Conservation (phyloP, 1,284 basidiomycete genomes). For the Ceraceosorus guamensis region DNA sequence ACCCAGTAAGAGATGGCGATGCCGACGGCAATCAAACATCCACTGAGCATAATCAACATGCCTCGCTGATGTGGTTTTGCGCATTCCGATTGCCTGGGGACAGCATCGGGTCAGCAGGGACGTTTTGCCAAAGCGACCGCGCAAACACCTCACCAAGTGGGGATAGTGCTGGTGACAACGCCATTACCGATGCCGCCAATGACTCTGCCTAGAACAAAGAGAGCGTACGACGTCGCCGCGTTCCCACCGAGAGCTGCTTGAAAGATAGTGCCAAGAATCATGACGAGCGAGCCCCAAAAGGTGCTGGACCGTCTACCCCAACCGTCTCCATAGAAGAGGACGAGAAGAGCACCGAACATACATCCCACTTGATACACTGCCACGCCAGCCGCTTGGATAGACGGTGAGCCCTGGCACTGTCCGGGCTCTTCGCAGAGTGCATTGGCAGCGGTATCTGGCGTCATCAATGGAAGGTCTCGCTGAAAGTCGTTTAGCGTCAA, state of each 20-base stretch:
- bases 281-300: not conserved
- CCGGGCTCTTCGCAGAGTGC: not conserved
- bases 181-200: slow-evolving; percentile 8
- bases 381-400: slow-evolving; percentile 6
- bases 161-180: slow-evolving; percentile 2
- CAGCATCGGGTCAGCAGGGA: too few relatives aligned
- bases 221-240: slow-evolving; percentile 1
- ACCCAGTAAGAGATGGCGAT: slow-evolving; percentile 35
- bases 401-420: not conserved
- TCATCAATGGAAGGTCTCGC: slow-evolving; percentile 1
- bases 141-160: not conserved
- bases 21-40: slow-evolving; percentile 34
- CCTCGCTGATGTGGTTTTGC: slow-evolving; percentile 43
- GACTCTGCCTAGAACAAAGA: slow-evolving; percentile 3
- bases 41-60: slow-evolving; percentile 46
- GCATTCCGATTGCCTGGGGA: slow-evolving; percentile 35
- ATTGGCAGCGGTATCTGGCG: not conserved
- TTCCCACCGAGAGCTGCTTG: slow-evolving; percentile 2
- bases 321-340: slow-evolving; percentile 19
- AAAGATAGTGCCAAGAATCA: slow-evolving; percentile 5
- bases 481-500: slow-evolving; percentile 5
- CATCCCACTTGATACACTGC: slow-evolving; percentile 26
- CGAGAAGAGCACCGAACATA: slow-evolving; percentile 20
- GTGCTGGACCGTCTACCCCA: slow-evolving; percentile 16
- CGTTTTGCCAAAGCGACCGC: too few relatives aligned